A percentile compares a stretch with the other conserved stretches of the same genome.
phyloP scores from a whole-genome alignment of 768 basidiomycete species.

The Calocybe gangraenosa region DNA sequence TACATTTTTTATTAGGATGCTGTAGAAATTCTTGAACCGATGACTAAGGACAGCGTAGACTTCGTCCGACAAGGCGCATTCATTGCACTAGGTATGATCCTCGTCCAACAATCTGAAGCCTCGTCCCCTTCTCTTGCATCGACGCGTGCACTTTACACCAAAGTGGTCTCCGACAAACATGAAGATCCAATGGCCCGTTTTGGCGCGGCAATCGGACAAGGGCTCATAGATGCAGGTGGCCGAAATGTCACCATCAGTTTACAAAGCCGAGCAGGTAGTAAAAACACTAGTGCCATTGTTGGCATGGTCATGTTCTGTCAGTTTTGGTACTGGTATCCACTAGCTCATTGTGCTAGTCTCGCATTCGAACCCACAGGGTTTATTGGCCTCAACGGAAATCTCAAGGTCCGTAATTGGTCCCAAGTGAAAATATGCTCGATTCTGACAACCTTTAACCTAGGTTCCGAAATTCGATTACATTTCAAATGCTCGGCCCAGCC shows the following conservation, averaged over 20 bases:
- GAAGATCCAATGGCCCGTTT: constrained; percentile 99
- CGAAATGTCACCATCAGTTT: constrained; percentile 93
- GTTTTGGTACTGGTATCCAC: constrained; percentile 99
- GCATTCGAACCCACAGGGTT: constrained; percentile 96
- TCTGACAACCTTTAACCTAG: constrained; percentile 33
- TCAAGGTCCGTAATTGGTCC: constrained; percentile 51
- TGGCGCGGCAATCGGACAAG: constrained; percentile 93
- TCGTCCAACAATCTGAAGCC: constrained; percentile 93
- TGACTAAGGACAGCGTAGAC: constrained; percentile 97
- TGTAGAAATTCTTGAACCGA: constrained; percentile 92
- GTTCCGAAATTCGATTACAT: constrained; percentile 91
- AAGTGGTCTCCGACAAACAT: constrained; percentile 93
- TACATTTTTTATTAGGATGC: constrained; percentile 63
- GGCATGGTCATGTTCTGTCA: constrained; percentile 99
- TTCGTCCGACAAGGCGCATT: constrained; percentile 98
- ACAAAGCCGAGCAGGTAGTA: constrained; percentile 88
- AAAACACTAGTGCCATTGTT: constrained; percentile 91
- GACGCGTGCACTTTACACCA: constrained; percentile 80
- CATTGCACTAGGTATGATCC: constrained; percentile 92
- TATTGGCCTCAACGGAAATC: constrained; percentile 82
- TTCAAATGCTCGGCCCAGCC: constrained; percentile 85
- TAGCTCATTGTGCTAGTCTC: constrained; percentile 88
- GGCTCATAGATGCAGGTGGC: constrained; percentile 96
- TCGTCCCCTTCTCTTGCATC: constrained; percentile 77
- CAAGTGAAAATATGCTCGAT: neutral